Conservation (phyloP, 2,329 filamentous ascomycete genomes). For the Verruconis gallopava region DNA sequence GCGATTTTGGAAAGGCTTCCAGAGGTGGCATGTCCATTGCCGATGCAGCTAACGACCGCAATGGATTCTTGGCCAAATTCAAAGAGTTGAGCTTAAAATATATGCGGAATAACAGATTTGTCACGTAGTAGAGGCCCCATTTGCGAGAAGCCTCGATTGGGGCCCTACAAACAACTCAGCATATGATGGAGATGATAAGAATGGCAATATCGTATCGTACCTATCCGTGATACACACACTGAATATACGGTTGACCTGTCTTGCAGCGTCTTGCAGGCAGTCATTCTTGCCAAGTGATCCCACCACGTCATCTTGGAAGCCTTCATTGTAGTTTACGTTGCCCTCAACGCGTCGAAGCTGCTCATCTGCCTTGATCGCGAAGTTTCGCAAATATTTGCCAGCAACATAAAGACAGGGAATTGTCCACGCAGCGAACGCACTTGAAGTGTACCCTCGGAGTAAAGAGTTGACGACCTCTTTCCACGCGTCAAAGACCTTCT, state of each 20-base stretch:
- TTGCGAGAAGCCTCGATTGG: slow-evolving; percentile 82
- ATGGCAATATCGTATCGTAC: slow-evolving; percentile 35
- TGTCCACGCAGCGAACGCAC: slow-evolving; percentile 76
- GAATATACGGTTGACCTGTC: slow-evolving; percentile 85
- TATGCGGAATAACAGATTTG: slow-evolving; percentile 93
- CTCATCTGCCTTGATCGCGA: slow-evolving; percentile 83
- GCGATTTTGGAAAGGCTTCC: slow-evolving; percentile 70
- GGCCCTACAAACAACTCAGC: slow-evolving; percentile 41
- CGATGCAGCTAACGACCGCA: slow-evolving; percentile 70
- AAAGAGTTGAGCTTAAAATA: slow-evolving; percentile 94
- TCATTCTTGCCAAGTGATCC: slow-evolving; percentile 64
- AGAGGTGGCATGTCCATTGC: slow-evolving; percentile 69
- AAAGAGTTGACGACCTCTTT: slow-evolving; percentile 68
- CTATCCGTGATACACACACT: slow-evolving; percentile 80
- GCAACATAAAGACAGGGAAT: slow-evolving; percentile 80
- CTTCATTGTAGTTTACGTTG: slow-evolving; percentile 31
- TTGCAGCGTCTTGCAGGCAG: slow-evolving; percentile 79
- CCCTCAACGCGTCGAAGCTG: slow-evolving; percentile 42
- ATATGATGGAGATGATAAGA: slow-evolving; percentile 7
- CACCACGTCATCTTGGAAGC: slow-evolving; percentile 71
- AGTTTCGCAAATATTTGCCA: slow-evolving; percentile 73
- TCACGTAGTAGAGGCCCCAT: slow-evolving; percentile 94
- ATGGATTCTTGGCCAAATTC: slow-evolving; percentile 76
- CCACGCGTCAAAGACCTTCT: slow-evolving; percentile 78
- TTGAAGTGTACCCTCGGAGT: slow-evolving; percentile 66